phyloP scores from a whole-genome alignment of 1,139 yeast species.

The Insectozyma bohioensis region DNA sequence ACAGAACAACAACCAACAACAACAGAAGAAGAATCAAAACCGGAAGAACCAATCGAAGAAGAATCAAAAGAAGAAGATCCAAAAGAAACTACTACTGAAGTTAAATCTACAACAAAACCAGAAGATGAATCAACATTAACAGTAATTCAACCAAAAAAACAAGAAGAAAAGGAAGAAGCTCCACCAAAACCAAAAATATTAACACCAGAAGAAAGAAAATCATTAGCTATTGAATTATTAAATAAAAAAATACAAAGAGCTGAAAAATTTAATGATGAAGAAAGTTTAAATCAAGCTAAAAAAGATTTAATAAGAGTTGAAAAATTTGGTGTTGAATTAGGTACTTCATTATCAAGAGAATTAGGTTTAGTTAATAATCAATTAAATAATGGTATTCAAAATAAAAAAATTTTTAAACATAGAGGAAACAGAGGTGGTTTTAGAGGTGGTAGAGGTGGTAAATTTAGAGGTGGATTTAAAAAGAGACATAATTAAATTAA shows the following conservation, averaged over 20 bases:
- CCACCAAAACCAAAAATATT: slow-evolving; percentile 39
- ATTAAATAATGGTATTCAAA: slow-evolving; percentile 23
- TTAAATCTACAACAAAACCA: slow-evolving; percentile 1
- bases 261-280: slow-evolving; percentile 71
- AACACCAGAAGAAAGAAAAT: slow-evolving; percentile 69
- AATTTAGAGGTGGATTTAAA: slow-evolving; percentile 6
- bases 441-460: slow-evolving; percentile 10
- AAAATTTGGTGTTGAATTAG: slow-evolving; percentile 78
- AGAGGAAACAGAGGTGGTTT: slow-evolving; percentile 14
- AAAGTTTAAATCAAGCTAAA: slow-evolving; percentile 51
- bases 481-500: slow-evolving; percentile 5
- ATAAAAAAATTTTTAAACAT: slow-evolving; percentile 15
- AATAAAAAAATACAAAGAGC: slow-evolving; percentile 70
- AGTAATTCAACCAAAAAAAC: slow-evolving; percentile 16
- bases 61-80: slow-evolving; percentile 11
- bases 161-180: slow-evolving; percentile 18
- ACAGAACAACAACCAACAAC: slow-evolving; percentile 12
- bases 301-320: slow-evolving; percentile 68
- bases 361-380: slow-evolving; percentile 52
- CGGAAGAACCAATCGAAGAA: slow-evolving; percentile 12
- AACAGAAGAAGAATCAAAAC: slow-evolving; percentile 15
- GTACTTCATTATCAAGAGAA: slow-evolving; percentile 67
- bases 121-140: slow-evolving; percentile 14
- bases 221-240: slow-evolving; percentile 66
- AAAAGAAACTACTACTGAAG: slow-evolving; percentile 14